A percentile compares a stretch with the other conserved stretches of the same genome.
Evolutionary conservation across 73 alveolate genomes (phyloP).

Genomic region (Breviolum minutum): DNA sequence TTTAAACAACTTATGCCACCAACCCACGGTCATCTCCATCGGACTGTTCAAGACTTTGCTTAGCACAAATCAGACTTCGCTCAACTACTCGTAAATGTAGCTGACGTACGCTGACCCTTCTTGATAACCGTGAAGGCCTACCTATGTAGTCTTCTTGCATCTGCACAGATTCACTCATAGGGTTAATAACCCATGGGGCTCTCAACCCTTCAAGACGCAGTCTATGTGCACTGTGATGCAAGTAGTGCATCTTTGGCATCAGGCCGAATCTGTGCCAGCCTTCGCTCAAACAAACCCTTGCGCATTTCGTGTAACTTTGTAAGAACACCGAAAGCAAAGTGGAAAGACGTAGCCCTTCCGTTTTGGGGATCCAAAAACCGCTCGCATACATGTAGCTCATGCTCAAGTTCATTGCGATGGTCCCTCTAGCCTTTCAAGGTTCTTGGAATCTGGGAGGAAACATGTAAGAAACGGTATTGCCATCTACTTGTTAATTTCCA

Average conservation of each 20-base stretch:
- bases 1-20: background rate
- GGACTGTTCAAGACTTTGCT: background rate
- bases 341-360: background rate
- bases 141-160: conserved; percentile 3
- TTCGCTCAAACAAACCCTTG: background rate
- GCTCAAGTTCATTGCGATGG: background rate
- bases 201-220: background rate
- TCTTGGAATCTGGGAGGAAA: background rate
- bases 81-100: background rate
- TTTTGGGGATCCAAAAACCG: background rate
- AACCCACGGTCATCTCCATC: background rate
- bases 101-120: background rate
- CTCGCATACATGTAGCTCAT: conserved; percentile 4
- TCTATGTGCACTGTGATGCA: background rate
- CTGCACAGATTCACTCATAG: background rate
- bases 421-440: background rate
- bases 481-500: background rate
- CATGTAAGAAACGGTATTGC: background rate
- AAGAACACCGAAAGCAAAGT: background rate
- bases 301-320: background rate
- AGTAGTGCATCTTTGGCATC: conserved; percentile 1
- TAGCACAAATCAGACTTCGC: background rate
- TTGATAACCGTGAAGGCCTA: background rate
- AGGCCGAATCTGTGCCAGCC: background rate
- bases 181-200: background rate